phyloP scores from a whole-genome alignment of 768 basidiomycete species.

The Galerina marginata region DNA sequence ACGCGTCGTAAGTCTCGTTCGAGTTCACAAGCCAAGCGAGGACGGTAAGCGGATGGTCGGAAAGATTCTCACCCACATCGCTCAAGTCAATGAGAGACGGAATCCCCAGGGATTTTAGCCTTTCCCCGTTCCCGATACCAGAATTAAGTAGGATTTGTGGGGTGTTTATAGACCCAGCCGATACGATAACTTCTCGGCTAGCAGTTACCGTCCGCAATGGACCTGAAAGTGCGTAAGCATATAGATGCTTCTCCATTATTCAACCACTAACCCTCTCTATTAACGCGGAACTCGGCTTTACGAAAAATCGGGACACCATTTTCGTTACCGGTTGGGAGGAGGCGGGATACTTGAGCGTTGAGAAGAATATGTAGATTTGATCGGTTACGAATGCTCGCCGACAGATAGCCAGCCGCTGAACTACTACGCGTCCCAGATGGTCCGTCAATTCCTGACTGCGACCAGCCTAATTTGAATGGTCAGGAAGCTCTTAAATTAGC shows the following conservation, averaged over 20 bases:
- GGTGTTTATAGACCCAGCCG: conserved; percentile 41
- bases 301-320: conserved; percentile 4
- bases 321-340: conserved; percentile 11
- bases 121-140: conserved; percentile 35
- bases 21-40: conserved; percentile 32
- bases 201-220: conserved; percentile 24
- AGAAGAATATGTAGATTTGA: conserved; percentile 25
- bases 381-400: conserved; percentile 15
- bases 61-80: conserved; percentile 36
- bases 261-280: conserved; percentile 5
- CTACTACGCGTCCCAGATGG: conserved; percentile 25
- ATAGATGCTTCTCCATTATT: background rate
- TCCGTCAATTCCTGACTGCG: conserved; percentile 25
- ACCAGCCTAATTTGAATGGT: conserved; percentile 16
- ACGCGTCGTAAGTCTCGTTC: conserved; percentile 31
- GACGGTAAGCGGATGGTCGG: conserved; percentile 33
- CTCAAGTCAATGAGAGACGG: conserved; percentile 31
- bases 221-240: conserved; percentile 6
- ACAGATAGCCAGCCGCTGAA: conserved; percentile 23
- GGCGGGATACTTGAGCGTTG: conserved; percentile 29
- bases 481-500: background rate
- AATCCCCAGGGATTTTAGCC: conserved; percentile 27
- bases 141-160: conserved; percentile 40
- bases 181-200: conserved; percentile 39
- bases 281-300: conserved; percentile 13